Percentiles rank a stretch among this genome's conserved stretches.
Evolutionary conservation across 148 eudicot genomes (phyloP).

Genomic region (Silene uniflora): DNA sequence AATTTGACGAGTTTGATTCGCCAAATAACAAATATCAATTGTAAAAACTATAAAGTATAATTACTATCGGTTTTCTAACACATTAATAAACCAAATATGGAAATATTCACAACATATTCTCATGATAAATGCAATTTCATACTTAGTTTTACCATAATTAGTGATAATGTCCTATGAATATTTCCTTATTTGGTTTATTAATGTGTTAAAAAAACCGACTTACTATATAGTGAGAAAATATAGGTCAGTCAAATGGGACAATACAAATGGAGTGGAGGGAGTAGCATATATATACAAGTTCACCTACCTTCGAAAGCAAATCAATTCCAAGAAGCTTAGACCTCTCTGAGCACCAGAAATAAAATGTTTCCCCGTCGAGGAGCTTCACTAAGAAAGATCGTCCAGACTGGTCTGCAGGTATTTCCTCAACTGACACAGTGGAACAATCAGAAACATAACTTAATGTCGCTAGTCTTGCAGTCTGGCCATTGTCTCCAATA

Average conservation of each 20-base stretch:
- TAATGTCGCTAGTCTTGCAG: slow-evolving; percentile 65
- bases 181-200: too few species aligned
- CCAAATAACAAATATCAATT: background rate
- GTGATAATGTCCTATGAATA: too few species aligned
- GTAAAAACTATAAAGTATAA: background rate
- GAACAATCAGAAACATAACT: slow-evolving; percentile 36
- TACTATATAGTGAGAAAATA: background rate
- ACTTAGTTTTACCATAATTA: too few species aligned
- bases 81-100: too few species aligned
- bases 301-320: slow-evolving; percentile 69
- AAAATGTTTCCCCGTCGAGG: slow-evolving; percentile 37
- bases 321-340: slow-evolving; percentile 70
- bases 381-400: slow-evolving; percentile 62
- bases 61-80: too few species aligned
- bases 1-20: background rate
- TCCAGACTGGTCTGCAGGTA: slow-evolving; percentile 70
- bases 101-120: too few species aligned
- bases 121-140: too few species aligned
- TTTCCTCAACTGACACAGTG: slow-evolving; percentile 54
- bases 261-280: background rate
- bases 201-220: too few species aligned
- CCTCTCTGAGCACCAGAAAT: slow-evolving; percentile 92
- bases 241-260: background rate
- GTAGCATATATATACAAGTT: background rate
- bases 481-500: slow-evolving; percentile 65